These are phyloP conservation scores for Galerina sulciceps DNA, from an alignment of 768 basidiomycete species.

Conservation along the genomic window DNA sequence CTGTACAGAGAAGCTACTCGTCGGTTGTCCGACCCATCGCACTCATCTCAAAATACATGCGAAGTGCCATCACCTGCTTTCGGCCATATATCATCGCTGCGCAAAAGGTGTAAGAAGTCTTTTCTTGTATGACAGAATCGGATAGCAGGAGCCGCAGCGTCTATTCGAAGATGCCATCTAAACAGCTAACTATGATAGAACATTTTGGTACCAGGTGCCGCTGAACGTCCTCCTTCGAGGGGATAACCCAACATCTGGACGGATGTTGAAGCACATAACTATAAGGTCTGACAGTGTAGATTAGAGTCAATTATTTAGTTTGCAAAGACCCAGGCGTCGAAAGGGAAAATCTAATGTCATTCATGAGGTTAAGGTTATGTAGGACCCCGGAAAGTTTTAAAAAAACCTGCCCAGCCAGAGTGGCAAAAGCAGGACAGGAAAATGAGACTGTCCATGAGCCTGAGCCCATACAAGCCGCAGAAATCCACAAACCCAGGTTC, in stretches of 20 bases:
- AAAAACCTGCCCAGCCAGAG: constrained; percentile 62
- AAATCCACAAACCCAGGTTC: constrained; percentile 60
- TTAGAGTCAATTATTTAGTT: too few species aligned
- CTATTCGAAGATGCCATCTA: constrained; percentile 10
- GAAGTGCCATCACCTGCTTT: background rate
- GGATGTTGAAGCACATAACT: too few species aligned
- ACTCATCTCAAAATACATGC: background rate
- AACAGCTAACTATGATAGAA: constrained; percentile 5
- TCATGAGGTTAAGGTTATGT: constrained; percentile 57
- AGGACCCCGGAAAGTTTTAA: constrained; percentile 39
- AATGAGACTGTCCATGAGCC: constrained; percentile 81
- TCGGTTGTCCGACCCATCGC: background rate
- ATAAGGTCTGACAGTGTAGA: too few species aligned
- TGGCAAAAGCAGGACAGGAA: constrained; percentile 73
- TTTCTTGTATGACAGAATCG: constrained; percentile 3
- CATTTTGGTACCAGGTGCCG: constrained; percentile 11
- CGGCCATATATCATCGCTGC: too few species aligned
- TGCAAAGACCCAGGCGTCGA: too few species aligned
- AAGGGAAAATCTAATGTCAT: too few species aligned
- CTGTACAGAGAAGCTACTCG: background rate
- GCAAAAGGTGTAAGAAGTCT: too few species aligned
- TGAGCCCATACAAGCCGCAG: constrained; percentile 67
- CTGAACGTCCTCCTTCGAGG: background rate
- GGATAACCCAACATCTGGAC: background rate
- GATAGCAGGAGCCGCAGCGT: constrained; percentile 3